Conservation (phyloP, 164 flowering plant species). For the Cinnamomum micranthum region DNA sequence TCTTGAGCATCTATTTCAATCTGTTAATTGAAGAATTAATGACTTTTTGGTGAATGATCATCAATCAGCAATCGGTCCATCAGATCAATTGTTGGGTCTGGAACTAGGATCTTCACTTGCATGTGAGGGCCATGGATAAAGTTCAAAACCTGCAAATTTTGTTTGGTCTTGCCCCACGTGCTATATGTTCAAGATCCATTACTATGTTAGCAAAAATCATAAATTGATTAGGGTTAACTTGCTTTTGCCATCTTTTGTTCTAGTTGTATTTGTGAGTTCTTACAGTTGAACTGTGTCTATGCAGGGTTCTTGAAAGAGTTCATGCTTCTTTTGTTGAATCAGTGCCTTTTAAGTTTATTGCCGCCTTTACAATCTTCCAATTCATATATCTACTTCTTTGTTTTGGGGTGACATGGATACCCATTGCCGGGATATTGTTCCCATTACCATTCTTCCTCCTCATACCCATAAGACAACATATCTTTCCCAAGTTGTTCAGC, state of each 20-base stretch:
- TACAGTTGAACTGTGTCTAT: conserved; percentile 7
- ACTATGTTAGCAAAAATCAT: neutral
- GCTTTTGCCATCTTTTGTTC: neutral
- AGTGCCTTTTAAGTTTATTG: conserved; percentile 63
- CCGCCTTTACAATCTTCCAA: conserved; percentile 62
- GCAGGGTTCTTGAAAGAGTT: conserved; percentile 51
- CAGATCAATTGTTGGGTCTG: neutral
- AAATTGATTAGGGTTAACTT: neutral
- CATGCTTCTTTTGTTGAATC: conserved; percentile 74
- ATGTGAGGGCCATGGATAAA: neutral
- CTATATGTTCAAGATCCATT: neutral
- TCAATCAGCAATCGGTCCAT: neutral
- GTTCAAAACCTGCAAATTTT: neutral
- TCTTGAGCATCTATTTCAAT: neutral
- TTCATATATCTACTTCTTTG: conserved; percentile 51
- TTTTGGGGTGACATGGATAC: conserved; percentile 83
- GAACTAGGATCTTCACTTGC: neutral
- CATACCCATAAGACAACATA: conserved; percentile 48
- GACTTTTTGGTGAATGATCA: neutral
- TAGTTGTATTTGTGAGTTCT: too few species aligned
- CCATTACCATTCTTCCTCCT: conserved; percentile 84
- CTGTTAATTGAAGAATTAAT: neutral
- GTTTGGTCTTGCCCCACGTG: neutral
- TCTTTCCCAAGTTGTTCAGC: conserved; percentile 64
- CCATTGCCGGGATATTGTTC: conserved; percentile 82